Evolutionary conservation across 352 stramenopile species (phyloP).

Genomic region (Pseudoperonospora humuli): DNA sequence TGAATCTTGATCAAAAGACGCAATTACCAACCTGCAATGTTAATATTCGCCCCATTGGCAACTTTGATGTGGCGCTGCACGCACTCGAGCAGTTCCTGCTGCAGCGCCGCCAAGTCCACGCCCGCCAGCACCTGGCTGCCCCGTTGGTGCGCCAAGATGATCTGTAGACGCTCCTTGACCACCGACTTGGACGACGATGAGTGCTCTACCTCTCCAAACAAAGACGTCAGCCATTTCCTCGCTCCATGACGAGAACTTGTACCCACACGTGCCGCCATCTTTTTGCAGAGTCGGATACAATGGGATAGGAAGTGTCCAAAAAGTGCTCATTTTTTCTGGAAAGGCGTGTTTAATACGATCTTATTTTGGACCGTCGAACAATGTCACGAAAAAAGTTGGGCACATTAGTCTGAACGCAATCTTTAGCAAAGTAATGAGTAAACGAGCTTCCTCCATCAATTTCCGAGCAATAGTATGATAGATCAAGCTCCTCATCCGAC

Average conservation of each 20-base stretch:
- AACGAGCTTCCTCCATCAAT: too few relatives aligned
- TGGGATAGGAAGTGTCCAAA: not conserved
- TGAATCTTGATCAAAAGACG: not conserved
- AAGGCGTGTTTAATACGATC: too few relatives aligned
- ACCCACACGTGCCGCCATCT: slow-evolving; percentile 44
- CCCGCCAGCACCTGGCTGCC: slow-evolving; percentile 77
- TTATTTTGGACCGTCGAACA: too few relatives aligned
- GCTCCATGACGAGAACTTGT: slow-evolving; percentile 42
- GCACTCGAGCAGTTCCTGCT: slow-evolving; percentile 79
- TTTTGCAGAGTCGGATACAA: not conserved
- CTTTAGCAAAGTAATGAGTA: too few relatives aligned
- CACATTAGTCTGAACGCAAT: too few relatives aligned
- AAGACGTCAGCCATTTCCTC: slow-evolving; percentile 73
- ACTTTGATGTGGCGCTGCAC: slow-evolving; percentile 85
- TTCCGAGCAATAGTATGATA: too few relatives aligned
- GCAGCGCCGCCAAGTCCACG: slow-evolving; percentile 69
- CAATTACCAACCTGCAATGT: slow-evolving; percentile 61
- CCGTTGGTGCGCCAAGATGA: slow-evolving; percentile 84
- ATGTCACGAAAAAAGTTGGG: too few relatives aligned
- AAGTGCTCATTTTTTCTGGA: too few relatives aligned
- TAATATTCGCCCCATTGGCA: slow-evolving; percentile 81
- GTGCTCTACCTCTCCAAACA: slow-evolving; percentile 52
- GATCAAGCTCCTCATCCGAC: too few relatives aligned
- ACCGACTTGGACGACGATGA: slow-evolving; percentile 67
- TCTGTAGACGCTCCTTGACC: slow-evolving; percentile 84